Base-by-base conservation (phyloP, 2,329 filamentous ascomycete species). In the Aspergillus hortae region DNA sequence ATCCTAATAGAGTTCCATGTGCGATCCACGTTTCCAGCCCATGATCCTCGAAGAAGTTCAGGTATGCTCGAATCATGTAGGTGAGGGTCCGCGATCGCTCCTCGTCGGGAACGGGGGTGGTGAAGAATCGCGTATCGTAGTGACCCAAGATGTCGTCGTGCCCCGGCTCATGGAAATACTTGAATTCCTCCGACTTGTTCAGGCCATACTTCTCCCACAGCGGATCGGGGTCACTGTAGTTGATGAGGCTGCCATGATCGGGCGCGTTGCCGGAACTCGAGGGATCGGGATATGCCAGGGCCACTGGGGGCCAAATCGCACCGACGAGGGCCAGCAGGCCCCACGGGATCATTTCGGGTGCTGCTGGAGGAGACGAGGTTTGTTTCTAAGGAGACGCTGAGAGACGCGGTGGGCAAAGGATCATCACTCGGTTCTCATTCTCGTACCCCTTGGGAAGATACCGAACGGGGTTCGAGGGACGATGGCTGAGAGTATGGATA, bases 11-110 rank as follows among this genome's bases (percentile, higher is more conserved):
- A 4, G 89, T 91, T 45, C 90, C 90, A 69, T 95, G 90, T 36
- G 90, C 89, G 53, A 95, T 83, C 90, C 90, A 94, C 0, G 90
- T 92, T 71, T 92, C 88, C 56, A 90, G 72, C 6, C 83, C 81
- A 49, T 86, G 77, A 15, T 80, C 75, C 42, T 77, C 74, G 68
- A 89, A 87, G 51, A 82, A 84, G 43, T 78, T 77, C 42, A 94
- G 79, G 72, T 94, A 94, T 47, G 88, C 85, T 56, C 85, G 82
- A 58, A 91, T 81, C 59, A 94, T 83, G 67, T 88, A 80, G 46
- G 79, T 79, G 51, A 92, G 80, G 5, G 83, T 83, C 25, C 81
- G 74, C n/a, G 80, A 79, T 62, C 88, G 84, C 57, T 86, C 80
- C 36, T 82, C 81, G 69, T 91, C 87, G 12, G 78, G 72, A 7